Evolutionary conservation across 148 eudicot species (phyloP).

Genomic region (Diospyros kaki): DNA sequence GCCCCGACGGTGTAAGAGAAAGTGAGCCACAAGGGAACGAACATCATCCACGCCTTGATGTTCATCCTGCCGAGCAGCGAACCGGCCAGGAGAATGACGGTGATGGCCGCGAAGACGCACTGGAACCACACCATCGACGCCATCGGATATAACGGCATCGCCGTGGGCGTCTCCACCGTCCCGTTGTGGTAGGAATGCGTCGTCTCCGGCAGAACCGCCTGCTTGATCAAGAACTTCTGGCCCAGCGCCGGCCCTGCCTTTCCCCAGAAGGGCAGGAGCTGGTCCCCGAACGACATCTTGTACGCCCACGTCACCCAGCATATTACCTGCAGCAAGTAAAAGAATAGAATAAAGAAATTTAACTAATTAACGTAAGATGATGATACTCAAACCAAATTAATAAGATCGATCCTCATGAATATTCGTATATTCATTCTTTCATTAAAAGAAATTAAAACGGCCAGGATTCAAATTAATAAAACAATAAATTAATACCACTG

Average conservation of each 20-base stretch:
- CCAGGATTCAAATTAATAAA: no score
- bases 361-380: no score
- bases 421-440: no score
- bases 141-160: conserved; percentile 39
- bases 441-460: no score
- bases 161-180: conserved; percentile 17
- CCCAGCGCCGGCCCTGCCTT: conserved; percentile 42
- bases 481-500: conserved; percentile 21
- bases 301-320: conserved; percentile 73
- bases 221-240: conserved; percentile 32
- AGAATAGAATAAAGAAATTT: not conserved
- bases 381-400: no score
- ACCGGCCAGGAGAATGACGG: conserved; percentile 53
- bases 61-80: conserved; percentile 67
- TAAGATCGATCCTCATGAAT: no score
- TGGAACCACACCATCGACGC: conserved; percentile 72
- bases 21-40: conserved; percentile 67
- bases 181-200: conserved; percentile 15
- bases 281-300: conserved; percentile 62
- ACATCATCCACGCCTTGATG: conserved; percentile 74
- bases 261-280: conserved; percentile 69
- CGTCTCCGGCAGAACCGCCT: conserved; percentile 39
- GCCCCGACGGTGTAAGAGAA: conserved; percentile 71
- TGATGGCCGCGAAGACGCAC: conserved; percentile 55
- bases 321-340: not conserved